phyloP scores from a whole-genome alignment of 805 yeast genomes.

The Candida yuanshanica region DNA sequence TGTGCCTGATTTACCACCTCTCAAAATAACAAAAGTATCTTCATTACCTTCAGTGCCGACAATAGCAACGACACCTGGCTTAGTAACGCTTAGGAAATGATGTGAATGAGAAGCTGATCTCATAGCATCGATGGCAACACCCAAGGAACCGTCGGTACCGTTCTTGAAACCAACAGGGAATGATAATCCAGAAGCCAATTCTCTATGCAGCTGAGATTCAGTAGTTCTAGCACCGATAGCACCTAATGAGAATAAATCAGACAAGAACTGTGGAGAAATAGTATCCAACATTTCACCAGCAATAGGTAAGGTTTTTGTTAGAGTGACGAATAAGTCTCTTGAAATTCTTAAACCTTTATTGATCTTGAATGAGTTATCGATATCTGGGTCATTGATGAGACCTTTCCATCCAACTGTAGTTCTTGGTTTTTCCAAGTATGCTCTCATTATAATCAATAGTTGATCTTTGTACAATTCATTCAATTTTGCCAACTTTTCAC shows the following conservation, averaged over 20 bases:
- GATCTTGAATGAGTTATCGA: constrained; percentile 87
- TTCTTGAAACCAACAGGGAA: constrained; percentile 99
- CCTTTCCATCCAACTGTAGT: constrained; percentile 99
- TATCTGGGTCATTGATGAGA: constrained; percentile 93
- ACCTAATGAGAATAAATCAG: constrained; percentile 91
- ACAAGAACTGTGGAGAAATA: constrained; percentile 90
- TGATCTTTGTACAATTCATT: constrained; percentile 65
- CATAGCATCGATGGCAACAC: constrained; percentile 92
- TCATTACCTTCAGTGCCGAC: constrained; percentile 92
- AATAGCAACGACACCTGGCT: constrained; percentile 94
- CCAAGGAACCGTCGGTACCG: constrained; percentile 94
- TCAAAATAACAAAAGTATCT: constrained; percentile 82
- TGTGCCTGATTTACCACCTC: constrained; percentile 95
- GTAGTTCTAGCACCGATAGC: constrained; percentile 99
- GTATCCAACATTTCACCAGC: constrained; percentile 98
- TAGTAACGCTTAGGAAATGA: constrained; percentile 91
- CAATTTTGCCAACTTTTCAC: constrained; percentile 52
- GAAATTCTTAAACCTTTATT: constrained; percentile 91
- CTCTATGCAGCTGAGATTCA: constrained; percentile 96
- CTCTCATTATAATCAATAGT: constrained; percentile 89
- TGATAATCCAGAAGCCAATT: constrained; percentile 90
- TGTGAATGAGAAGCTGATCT: constrained; percentile 90
- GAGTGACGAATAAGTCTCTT: constrained; percentile 76
- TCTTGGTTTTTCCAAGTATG: constrained; percentile 95
- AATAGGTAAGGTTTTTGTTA: constrained; percentile 83